These are phyloP conservation scores for Aspergillus terreus DNA, from an alignment of 2,329 filamentous ascomycete genomes.

Conservation along the genomic window DNA sequence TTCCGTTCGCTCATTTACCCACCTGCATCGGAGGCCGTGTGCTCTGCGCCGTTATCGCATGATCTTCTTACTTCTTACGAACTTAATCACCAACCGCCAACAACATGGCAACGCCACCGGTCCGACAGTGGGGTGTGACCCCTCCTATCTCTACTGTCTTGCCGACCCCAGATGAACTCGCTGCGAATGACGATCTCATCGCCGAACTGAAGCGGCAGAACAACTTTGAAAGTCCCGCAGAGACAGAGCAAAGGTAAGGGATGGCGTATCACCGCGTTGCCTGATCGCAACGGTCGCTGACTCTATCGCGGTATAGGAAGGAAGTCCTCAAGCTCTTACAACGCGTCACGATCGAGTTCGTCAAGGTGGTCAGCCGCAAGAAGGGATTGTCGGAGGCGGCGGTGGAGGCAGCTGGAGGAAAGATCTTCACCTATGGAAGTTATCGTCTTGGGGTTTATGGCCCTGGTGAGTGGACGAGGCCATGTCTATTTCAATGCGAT, in stretches of 20 bases:
- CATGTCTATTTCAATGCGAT: not conserved
- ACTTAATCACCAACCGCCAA: constrained; percentile 8
- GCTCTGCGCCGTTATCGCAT: constrained; percentile 13
- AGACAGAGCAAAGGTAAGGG: constrained; percentile 73
- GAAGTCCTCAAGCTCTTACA: constrained; percentile 74
- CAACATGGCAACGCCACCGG: constrained; percentile 34
- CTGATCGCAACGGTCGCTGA: constrained; percentile 9
- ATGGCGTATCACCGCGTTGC: constrained; percentile 1
- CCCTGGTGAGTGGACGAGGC: constrained; percentile 51
- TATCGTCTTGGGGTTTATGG: constrained; percentile 92
- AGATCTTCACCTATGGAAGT: constrained; percentile 94
- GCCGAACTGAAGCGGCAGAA: constrained; percentile 83
- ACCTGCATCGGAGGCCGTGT: constrained; percentile 3
- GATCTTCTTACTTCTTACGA: constrained; percentile 4
- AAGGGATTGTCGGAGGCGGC: constrained; percentile 72
- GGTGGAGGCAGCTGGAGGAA: constrained; percentile 79
- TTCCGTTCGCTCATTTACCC: constrained; percentile 3
- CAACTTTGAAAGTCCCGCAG: constrained; percentile 81
- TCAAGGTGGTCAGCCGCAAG: constrained; percentile 71
- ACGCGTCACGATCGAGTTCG: constrained; percentile 78
- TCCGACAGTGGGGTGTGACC: constrained; percentile 68
- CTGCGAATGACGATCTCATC: constrained; percentile 73
- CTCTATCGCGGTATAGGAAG: constrained; percentile 48
- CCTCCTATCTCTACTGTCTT: constrained; percentile 74
- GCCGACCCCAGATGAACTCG: constrained; percentile 72